Base-by-base conservation (phyloP, 768 basidiomycete species). In the Tubosaeta sp. region DNA sequence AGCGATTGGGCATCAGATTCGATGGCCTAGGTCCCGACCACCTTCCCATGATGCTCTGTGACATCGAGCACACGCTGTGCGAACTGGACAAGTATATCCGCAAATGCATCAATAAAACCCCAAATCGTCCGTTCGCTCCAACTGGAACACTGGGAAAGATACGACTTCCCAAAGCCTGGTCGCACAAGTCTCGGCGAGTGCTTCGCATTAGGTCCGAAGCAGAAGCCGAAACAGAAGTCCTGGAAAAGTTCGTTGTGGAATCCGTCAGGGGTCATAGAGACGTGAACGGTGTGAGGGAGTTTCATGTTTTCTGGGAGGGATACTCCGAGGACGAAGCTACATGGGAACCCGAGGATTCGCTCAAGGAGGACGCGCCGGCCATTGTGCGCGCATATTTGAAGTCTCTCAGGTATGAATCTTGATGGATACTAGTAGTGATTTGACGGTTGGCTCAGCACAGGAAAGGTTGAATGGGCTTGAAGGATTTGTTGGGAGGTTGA, bases 61-160 rank as follows among this genome's bases (percentile, higher is more conserved):
- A 91, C 64, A 72, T 91, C 48, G 89, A 91, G 70, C 89, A 91
- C 64, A 74, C 83, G 1, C 69, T 91, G 14, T 91, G 89, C 69
- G 89, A 91, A 64, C 74, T 85, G 42, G 86, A 89, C 70, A 88
- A 90, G 62, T 91, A 90, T 61, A 74, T 81, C 38, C 84, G 88
- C 43, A 63, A 58, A 52, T 68, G 60, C 33, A 33, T n/a, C 29
- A 34, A 57, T 10, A 70, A 61, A 41, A 58, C 64, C 19, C 51
- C 49, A 22, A 72, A 79, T 41, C 71, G 73, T 12, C 50, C 53
- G 0, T 85, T 77, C 57, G 61, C 57, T 11, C 59, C 74, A 5
- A 65, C 66, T 9, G 57, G 56, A 13, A 54, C 50, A 8, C 58
- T 72, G 16, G 50, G 56, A 9, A 63, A 71, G 7, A 19, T 58